Base-by-base conservation (phyloP, 75 land plant species). In the Picea sitchensis region DNA sequence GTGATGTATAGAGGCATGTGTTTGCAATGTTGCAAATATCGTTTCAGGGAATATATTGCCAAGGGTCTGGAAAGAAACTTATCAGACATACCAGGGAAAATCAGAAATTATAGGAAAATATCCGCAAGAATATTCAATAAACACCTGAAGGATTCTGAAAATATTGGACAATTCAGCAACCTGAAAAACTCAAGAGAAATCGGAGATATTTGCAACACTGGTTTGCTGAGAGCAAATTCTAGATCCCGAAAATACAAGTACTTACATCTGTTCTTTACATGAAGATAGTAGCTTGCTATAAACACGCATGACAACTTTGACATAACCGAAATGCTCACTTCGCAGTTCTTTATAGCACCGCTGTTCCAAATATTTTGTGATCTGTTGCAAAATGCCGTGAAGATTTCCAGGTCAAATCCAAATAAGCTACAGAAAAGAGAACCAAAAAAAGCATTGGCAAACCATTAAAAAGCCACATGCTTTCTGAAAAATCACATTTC, bases 221-320 rank as follows among this genome's bases (percentile, higher is more conserved):
- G 54, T 47, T 51, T 51, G 56, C 12, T 64, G 18, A 64, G 11
- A 26, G 65, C 8, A 64, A 64, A 64, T 64, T 64, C 21, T 26
- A 18, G 20, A 64, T n/a, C 65, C 9, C 17, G 20, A n/a, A 26
- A 64, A 17, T 78, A 8, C 41, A 56, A 14, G 15, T 23, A 72
- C 31, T 88, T 81, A 95, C 99, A 96, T 92, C 86, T 96, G 96
- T 72, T 91, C 93, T 84, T 86, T 95, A 83, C 99, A 96, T n/a
- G 95, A 83, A 75, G 80, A n/a, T 75, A 96, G 64, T 44, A 96
- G 82, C 81, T 93, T 96, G 38, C 86, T 84, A 80, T 91, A 96
- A 65, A 93, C 86, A 63, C 84, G 84, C 88, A 96, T 88, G 56
- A 96, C 93, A 62, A 90, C 82, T 86, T 86, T 89, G 51, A 84